A percentile compares a stretch with the other conserved stretches of the same genome.
phyloP scores from a whole-genome alignment of 768 basidiomycete species.

The Filobasidium wieringae region DNA sequence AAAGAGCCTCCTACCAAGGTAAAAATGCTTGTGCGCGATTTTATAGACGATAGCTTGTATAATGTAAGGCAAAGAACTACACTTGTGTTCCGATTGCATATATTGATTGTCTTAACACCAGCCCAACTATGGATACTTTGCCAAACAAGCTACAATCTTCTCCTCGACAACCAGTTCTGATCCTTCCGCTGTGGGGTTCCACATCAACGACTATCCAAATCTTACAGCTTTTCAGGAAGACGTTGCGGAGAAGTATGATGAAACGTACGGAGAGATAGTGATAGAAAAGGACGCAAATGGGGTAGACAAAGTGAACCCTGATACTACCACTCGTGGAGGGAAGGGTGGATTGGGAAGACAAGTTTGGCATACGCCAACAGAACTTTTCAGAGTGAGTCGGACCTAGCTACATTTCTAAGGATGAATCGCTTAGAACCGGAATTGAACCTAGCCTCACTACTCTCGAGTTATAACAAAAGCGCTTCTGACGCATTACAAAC shows the following conservation, averaged over 20 bases:
- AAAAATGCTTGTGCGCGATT: conserved; percentile 91
- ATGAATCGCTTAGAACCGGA: background rate
- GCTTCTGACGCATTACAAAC: conserved; percentile 78
- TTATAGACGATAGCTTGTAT: conserved; percentile 90
- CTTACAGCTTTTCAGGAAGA: conserved; percentile 66
- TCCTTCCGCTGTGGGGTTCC: conserved; percentile 47
- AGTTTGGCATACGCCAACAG: conserved; percentile 97
- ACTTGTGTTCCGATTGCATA: background rate
- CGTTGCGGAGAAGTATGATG: conserved; percentile 59
- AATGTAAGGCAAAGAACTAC: conserved; percentile 45
- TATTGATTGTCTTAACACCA: conserved; percentile 5
- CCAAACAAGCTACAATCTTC: conserved; percentile 83
- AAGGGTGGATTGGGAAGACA: conserved; percentile 49
- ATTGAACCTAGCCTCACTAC: conserved; percentile 65
- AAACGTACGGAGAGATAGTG: conserved; percentile 46
- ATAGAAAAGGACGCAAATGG: conserved; percentile 39
- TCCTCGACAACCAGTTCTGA: conserved; percentile 29
- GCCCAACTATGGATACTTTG: conserved; percentile 93
- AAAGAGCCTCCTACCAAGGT: conserved; percentile 59
- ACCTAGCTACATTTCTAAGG: background rate
- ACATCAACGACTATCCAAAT: conserved; percentile 59
- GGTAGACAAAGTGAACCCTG: conserved; percentile 50
- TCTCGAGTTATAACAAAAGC: conserved; percentile 81
- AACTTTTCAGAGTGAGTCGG: conserved; percentile 75
- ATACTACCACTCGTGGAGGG: background rate